Evolutionary conservation across 306 rosid genomes (phyloP).

Genomic region (Dryas alaskensis): DNA sequence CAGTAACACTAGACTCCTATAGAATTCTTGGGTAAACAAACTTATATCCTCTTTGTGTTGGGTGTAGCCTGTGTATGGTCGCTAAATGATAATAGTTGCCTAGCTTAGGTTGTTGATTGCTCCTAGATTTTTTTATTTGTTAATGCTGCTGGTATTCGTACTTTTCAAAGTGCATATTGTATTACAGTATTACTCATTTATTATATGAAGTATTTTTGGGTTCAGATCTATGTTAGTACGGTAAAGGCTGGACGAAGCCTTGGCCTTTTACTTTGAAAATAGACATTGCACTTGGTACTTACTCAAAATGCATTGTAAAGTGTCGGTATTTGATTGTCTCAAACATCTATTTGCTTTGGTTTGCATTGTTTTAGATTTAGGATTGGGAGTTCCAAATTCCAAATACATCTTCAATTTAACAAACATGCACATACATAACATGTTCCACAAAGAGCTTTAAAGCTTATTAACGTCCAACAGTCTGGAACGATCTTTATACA

Average conservation of each 20-base stretch:
- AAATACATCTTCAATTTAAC: background rate
- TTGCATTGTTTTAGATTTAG: background rate
- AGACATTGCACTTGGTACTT: background rate
- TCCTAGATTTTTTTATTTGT: background rate
- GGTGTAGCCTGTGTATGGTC: background rate
- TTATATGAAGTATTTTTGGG: too few species aligned
- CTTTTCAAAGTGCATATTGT: background rate
- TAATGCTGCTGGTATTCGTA: background rate
- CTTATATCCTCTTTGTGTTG: background rate
- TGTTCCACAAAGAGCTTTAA: background rate
- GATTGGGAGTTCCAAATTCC: background rate
- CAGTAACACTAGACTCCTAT: constrained; percentile 12
- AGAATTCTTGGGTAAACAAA: constrained; percentile 2
- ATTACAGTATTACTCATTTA: background rate
- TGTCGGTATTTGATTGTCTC: background rate
- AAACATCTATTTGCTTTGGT: background rate
- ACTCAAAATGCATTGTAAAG: background rate
- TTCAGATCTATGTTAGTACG: too few species aligned
- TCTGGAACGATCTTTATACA: constrained; percentile 1
- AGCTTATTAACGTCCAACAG: constrained; percentile 1
- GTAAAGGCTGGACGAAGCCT: too few species aligned
- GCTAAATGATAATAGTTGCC: background rate
- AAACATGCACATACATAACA: background rate
- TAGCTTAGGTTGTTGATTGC: constrained; percentile 17
- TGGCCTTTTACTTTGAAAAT: too few species aligned